Evolutionary conservation across 2,329 filamentous ascomycete genomes (phyloP), one percentile per base, ranked within the genome.

Genomic region (Fusarium torreyae): DNA sequence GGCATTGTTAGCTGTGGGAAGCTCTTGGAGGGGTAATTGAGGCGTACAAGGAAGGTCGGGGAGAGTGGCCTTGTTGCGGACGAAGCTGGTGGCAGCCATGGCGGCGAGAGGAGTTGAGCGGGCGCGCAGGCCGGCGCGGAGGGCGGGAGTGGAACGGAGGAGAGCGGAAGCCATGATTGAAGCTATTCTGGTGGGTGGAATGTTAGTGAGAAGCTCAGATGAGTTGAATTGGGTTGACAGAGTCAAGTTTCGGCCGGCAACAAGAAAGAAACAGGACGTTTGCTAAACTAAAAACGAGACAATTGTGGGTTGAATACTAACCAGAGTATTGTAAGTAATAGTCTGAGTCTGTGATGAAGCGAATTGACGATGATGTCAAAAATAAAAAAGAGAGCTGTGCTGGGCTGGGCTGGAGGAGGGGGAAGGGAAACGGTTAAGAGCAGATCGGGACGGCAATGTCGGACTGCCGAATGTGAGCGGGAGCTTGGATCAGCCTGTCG

Each of bases 31-130:
- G 34, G 22, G 28, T 10, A 11, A 24, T 18, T n/a, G 33, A 28
- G 13, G 34, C 20, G 38, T 61, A 87, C 86, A 88, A 26, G 82
- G 73, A n/a, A 98, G 90, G 77, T 98, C 94, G 69, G 96, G 96
- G 42, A 99, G 91, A 42, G 94, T 97, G 53, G 93, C 95, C 86
- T 98, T 98, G 83, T 89, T 90, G 76, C 94, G 91, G 74, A 91
- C 87, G 77, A 97, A 97, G 78, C 88, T 92, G 74, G 91, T 91
- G 81, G 89, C 89, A 71, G 91, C 89, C 77, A 92, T 84, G 77
- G 90, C 88, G 74, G 88, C 86, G 58, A 85, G 82, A 68, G 87
- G 86, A 62, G 88, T 84, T 76, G 88, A 87, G 75, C 86, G 84
- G 71, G 91, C 87, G 76, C 92, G 89, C 67, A 95, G 86, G 75